Percentiles rank a stretch among this genome's conserved stretches.
These are phyloP conservation scores for Thelephora ganbajun DNA, from an alignment of 768 basidiomycete genomes.

Conservation along the genomic window DNA sequence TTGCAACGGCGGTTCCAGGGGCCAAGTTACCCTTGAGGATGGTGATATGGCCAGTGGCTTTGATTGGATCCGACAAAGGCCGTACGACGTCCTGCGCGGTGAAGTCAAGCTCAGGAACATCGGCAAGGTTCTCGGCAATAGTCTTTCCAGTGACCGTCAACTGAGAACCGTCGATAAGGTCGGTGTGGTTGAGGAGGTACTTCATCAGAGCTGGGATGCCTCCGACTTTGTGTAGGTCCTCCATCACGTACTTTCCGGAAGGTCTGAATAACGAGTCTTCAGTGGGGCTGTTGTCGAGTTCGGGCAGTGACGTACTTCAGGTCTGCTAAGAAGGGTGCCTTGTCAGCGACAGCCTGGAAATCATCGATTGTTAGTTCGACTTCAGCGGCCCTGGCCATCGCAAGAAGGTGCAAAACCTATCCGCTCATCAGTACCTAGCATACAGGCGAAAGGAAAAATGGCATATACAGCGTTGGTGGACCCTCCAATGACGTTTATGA, in stretches of 20 bases:
- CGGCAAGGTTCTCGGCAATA: slow-evolving; percentile 72
- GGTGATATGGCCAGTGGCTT: slow-evolving; percentile 73
- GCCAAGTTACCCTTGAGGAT: slow-evolving; percentile 85
- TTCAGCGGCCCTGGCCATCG: slow-evolving; percentile 75
- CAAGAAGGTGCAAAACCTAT: slow-evolving; percentile 71
- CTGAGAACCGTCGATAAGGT: slow-evolving; percentile 69
- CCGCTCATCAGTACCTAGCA: not conserved
- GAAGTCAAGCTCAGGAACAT: slow-evolving; percentile 61
- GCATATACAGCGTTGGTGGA: slow-evolving; percentile 70
- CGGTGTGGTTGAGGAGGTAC: slow-evolving; percentile 65
- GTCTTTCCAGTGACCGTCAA: slow-evolving; percentile 89
- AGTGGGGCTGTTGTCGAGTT: not conserved
- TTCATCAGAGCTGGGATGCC: slow-evolving; percentile 78
- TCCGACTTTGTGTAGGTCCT: slow-evolving; percentile 76
- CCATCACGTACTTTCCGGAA: slow-evolving; percentile 81
- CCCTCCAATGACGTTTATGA: slow-evolving; percentile 71
- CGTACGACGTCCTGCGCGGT: slow-evolving; percentile 65
- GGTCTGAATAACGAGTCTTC: slow-evolving; percentile 29
- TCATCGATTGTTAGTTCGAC: slow-evolving; percentile 68
- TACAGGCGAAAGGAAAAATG: not conserved
- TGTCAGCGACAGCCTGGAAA: slow-evolving; percentile 70
- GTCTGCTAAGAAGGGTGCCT: slow-evolving; percentile 76
- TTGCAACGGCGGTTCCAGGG: slow-evolving; percentile 79
- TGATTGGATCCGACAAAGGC: slow-evolving; percentile 66
- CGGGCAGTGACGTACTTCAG: slow-evolving; percentile 36